Percentiles rank a stretch among this genome's conserved stretches.
Conservation (phyloP, 176 grass and related monocot species). For the Eragrostis nindensis region DNA sequence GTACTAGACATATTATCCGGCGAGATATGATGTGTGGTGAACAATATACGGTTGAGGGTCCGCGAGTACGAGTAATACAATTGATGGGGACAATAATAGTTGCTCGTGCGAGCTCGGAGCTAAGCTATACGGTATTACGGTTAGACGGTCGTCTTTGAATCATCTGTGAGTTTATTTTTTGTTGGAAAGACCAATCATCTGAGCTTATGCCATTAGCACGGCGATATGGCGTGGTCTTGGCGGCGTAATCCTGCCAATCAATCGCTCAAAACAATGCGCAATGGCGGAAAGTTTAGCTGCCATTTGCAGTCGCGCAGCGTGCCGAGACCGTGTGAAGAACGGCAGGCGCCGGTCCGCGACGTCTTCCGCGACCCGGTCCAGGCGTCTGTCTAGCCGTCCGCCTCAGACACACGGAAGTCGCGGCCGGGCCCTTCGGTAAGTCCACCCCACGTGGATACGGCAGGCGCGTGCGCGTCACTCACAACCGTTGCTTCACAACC, state of each 20-base stretch:
- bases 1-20: no score
- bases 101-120: no score
- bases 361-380: background rate
- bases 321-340: slow-evolving; percentile 17
- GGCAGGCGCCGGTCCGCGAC: background rate
- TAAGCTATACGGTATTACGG: no score
- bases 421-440: background rate
- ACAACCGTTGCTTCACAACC: no score
- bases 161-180: no score
- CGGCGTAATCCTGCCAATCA: background rate
- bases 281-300: background rate
- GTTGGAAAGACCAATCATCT: no score
- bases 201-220: background rate
- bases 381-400: background rate
- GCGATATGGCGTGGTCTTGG: background rate
- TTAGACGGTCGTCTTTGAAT: no score
- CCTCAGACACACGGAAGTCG: background rate
- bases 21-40: no score
- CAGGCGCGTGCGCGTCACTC: no score
- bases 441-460: slow-evolving; percentile 30
- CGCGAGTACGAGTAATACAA: background rate
- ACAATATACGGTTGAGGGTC: background rate
- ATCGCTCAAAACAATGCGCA: background rate
- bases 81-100: background rate
- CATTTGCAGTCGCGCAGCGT: slow-evolving; percentile 28